phyloP scores from a whole-genome alignment of 805 yeast genomes.

The Scheffersomyces lignosus region DNA sequence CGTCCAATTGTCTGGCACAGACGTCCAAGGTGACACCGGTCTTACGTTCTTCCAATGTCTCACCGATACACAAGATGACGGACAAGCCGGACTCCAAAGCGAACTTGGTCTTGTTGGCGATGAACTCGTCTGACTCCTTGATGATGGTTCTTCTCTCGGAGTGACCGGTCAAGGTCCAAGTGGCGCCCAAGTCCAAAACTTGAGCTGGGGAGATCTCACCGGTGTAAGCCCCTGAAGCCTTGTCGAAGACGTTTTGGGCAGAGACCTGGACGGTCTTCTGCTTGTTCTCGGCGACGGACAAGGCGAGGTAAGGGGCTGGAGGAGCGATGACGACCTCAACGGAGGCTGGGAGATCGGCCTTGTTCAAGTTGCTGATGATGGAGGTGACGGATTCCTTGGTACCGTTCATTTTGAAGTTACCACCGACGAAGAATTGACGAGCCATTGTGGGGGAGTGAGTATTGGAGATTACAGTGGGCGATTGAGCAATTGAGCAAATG shows the following conservation, averaged over 20 bases:
- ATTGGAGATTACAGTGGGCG: no score
- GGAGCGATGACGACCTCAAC: constrained; percentile 96
- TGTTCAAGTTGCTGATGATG: constrained; percentile 82
- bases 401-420: constrained; percentile 99
- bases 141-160: constrained; percentile 96
- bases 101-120: constrained; percentile 92
- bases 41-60: constrained; percentile 93
- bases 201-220: constrained; percentile 93
- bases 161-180: constrained; percentile 96
- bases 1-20: constrained; percentile 84
- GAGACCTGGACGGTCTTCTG: constrained; percentile 75
- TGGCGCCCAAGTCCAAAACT: constrained; percentile 87
- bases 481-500: no score
- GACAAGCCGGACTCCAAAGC: constrained; percentile 87
- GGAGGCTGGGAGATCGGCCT: constrained; percentile 67
- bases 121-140: constrained; percentile 84
- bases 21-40: constrained; percentile 83
- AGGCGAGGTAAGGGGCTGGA: constrained; percentile 87
- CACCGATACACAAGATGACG: constrained; percentile 97
- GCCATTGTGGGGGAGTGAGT: constrained; percentile 53
- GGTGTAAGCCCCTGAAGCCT: constrained; percentile 95
- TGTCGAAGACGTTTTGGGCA: constrained; percentile 88
- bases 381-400: constrained; percentile 78
- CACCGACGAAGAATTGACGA: constrained; percentile 96
- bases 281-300: constrained; percentile 67